A percentile compares a stretch with the other conserved stretches of the same genome.
phyloP scores from a whole-genome alignment of 2,329 filamentous ascomycete species.

The Ascochyta lentis region DNA sequence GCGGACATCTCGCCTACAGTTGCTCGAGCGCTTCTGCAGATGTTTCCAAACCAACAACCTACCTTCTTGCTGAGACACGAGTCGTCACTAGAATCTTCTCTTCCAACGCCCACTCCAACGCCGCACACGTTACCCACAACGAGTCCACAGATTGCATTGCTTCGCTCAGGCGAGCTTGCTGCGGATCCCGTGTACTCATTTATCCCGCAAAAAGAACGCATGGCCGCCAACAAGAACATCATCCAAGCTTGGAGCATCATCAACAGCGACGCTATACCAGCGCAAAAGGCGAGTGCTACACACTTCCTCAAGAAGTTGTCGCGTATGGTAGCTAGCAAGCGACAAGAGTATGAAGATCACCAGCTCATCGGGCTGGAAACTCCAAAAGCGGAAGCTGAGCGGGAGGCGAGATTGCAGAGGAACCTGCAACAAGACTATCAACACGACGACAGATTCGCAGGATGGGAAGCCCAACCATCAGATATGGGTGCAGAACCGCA shows the following conservation, averaged over 20 bases:
- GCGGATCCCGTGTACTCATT: background rate
- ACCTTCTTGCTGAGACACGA: background rate
- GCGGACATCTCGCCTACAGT: background rate
- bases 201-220: background rate
- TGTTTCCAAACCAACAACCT: background rate
- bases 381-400: background rate
- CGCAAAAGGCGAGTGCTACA: slow-evolving; percentile 1
- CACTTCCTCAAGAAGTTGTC: background rate
- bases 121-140: background rate
- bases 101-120: background rate
- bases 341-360: background rate
- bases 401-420: background rate
- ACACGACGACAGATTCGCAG: background rate
- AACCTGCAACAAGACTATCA: background rate
- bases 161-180: slow-evolving; percentile 5
- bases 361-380: background rate
- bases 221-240: background rate
- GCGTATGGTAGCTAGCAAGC: background rate
- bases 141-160: background rate
- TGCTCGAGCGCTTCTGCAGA: background rate
- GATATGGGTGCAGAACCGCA: background rate
- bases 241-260: slow-evolving; percentile 3
- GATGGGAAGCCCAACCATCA: background rate
- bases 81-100: background rate
- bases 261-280: background rate